These are phyloP conservation scores for Plenodomus lindquistii DNA, from an alignment of 2,329 filamentous ascomycete genomes.

Conservation along the genomic window DNA sequence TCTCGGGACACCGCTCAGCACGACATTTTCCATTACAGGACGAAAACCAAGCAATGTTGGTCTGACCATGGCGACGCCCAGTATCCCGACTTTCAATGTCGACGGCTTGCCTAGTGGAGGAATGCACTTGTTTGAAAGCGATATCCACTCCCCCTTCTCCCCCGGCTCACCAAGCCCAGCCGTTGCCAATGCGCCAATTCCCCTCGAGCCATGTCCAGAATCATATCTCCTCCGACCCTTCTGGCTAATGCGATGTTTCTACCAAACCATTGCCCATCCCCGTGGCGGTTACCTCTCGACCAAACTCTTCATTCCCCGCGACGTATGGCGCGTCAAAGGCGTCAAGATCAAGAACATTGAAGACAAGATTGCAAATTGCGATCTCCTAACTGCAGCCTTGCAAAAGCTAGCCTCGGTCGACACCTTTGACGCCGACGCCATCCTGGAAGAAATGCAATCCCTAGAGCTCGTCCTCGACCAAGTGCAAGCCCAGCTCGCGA, in stretches of 20 bases:
- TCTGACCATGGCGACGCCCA: constrained; percentile 71
- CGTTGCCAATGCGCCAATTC: constrained; percentile 68
- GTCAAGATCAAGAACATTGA: constrained; percentile 91
- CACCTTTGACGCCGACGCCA: constrained; percentile 85
- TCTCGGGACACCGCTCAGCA: constrained; percentile 73
- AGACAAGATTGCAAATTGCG: constrained; percentile 91
- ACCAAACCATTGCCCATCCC: constrained; percentile 88
- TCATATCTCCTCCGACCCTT: constrained; percentile 91
- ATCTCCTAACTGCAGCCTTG: constrained; percentile 85
- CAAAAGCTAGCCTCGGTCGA: constrained; percentile 83
- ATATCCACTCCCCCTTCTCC: constrained; percentile 69
- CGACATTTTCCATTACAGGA: constrained; percentile 60
- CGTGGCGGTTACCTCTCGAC: constrained; percentile 90
- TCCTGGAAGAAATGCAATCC: constrained; percentile 91
- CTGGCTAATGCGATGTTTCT: constrained; percentile 95
- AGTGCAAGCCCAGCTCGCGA: constrained; percentile 73
- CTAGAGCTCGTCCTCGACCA: constrained; percentile 86
- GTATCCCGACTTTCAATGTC: constrained; percentile 63
- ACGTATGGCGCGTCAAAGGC: constrained; percentile 91
- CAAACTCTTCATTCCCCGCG: constrained; percentile 86
- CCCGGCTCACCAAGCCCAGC: constrained; percentile 69
- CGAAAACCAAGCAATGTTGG: constrained; percentile 58
- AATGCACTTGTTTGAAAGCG: constrained; percentile 80
- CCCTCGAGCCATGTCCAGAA: constrained; percentile 88
- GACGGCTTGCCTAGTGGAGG: constrained; percentile 66